Percentiles rank a stretch among this genome's conserved stretches.
These are phyloP conservation scores for Zygosaccharomyces pseudobailii DNA, from an alignment of 1,139 yeast species.

Conservation along the genomic window DNA sequence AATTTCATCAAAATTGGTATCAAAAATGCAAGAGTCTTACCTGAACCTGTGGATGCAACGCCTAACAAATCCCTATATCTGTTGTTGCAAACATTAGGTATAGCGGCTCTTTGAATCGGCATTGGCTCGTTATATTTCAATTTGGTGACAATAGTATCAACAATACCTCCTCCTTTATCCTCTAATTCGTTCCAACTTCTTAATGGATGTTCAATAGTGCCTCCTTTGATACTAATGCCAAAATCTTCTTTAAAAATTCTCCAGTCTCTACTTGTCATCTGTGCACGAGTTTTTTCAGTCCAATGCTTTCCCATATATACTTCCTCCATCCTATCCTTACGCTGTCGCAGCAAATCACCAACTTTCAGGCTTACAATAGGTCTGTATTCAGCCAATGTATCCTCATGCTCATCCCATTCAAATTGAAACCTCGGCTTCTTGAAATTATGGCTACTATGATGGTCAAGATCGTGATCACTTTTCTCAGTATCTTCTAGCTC, in stretches of 20 bases:
- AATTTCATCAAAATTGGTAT: constrained; percentile 67
- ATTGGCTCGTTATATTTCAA: constrained; percentile 64
- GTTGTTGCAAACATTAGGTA: constrained; percentile 61
- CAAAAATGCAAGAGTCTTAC: constrained; percentile 82
- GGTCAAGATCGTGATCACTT: constrained; percentile 4
- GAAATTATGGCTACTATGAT: constrained; percentile 27
- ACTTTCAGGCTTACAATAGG: constrained; percentile 40
- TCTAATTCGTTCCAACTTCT: constrained; percentile 66
- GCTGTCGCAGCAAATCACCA: constrained; percentile 9
- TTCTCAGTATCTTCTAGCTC: not conserved
- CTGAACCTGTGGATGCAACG: constrained; percentile 95
- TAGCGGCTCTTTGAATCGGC: constrained; percentile 84
- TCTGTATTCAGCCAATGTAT: constrained; percentile 47
- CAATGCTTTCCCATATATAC: constrained; percentile 49
- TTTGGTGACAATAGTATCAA: constrained; percentile 36
- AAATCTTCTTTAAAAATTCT: constrained; percentile 78
- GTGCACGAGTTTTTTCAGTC: constrained; percentile 56
- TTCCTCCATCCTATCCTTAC: constrained; percentile 11
- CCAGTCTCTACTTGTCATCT: constrained; percentile 87
- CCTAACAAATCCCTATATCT: constrained; percentile 64
- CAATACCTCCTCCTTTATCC: constrained; percentile 42
- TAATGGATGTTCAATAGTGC: constrained; percentile 51
- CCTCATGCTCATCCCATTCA: constrained; percentile 67
- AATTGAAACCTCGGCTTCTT: constrained; percentile 49
- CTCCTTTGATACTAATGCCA: constrained; percentile 58